Evolutionary conservation across 192 early-diverging fungal species (phyloP).

Genomic region (Mortierella alpina): DNA sequence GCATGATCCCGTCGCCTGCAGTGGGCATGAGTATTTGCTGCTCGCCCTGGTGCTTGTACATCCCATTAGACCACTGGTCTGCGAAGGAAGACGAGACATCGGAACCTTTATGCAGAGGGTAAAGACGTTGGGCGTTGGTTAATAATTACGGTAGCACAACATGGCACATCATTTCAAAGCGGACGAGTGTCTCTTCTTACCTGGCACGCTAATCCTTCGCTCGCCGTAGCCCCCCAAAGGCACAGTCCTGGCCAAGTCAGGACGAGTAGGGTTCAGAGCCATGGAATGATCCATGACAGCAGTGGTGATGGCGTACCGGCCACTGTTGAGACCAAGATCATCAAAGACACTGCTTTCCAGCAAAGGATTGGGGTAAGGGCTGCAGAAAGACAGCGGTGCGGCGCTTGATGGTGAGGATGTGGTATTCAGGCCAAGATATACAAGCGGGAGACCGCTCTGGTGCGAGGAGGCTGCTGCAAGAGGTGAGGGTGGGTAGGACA

Average conservation of each 20-base stretch:
- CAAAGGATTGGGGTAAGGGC: neutral
- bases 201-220: neutral
- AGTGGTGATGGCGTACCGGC: constrained; percentile 1
- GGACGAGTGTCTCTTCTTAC: too few species aligned
- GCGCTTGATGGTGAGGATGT: neutral
- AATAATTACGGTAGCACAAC: too few species aligned
- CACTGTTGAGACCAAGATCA: neutral
- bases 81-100: too few species aligned
- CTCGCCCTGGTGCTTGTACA: too few species aligned
- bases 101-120: too few species aligned
- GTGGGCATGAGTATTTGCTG: too few species aligned
- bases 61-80: too few species aligned
- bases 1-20: neutral
- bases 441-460: constrained; percentile 1
- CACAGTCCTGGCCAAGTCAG: neutral
- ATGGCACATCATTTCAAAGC: too few species aligned
- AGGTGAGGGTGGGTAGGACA: constrained; percentile 29
- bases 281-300: constrained; percentile 3
- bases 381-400: constrained; percentile 7
- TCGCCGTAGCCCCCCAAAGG: neutral
- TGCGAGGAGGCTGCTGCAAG: neutral
- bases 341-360: neutral
- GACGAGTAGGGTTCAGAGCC: neutral
- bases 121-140: too few species aligned
- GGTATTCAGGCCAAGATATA: constrained; percentile 13